Percentiles rank a stretch among this genome's conserved stretches.
Evolutionary conservation across 495 filamentous ascomycete species (phyloP).

Genomic region (Talaromyces nanjingensis): DNA sequence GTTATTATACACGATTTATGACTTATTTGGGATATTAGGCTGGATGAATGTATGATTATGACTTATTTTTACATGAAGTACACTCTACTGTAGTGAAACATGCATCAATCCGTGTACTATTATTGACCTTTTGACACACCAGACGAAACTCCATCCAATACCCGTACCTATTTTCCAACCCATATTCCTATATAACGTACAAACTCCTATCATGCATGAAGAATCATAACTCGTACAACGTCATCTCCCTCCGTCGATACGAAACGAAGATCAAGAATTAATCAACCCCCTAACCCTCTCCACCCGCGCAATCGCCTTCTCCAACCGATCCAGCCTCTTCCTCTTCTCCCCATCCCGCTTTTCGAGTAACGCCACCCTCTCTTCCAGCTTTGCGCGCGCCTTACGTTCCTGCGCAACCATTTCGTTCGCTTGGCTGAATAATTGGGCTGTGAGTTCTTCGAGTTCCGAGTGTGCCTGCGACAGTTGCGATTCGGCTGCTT

Average conservation of each 20-base stretch:
- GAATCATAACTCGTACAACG: conserved; percentile 10
- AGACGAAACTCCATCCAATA: not conserved
- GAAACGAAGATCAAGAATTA: conserved; percentile 16
- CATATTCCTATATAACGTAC: not conserved
- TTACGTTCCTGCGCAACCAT: conserved; percentile 91
- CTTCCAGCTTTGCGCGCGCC: conserved; percentile 71
- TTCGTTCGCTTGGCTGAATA: conserved; percentile 94
- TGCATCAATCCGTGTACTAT: too few relatives aligned
- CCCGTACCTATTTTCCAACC: not conserved
- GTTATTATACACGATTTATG: not conserved
- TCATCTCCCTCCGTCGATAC: not conserved
- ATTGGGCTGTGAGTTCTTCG: conserved; percentile 76
- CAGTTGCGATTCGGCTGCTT: conserved; percentile 67
- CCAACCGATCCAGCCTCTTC: conserved; percentile 62
- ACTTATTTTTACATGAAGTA: not conserved
- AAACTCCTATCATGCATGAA: conserved; percentile 4
- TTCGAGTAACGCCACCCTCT: conserved; percentile 63
- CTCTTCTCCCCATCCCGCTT: conserved; percentile 64
- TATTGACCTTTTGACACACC: not conserved
- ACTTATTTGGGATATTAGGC: not conserved
- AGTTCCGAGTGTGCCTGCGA: conserved; percentile 69
- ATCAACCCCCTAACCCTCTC: conserved; percentile 72
- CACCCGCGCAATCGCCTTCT: conserved; percentile 69
- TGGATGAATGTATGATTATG: not conserved
- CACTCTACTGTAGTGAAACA: too few relatives aligned